These are phyloP conservation scores for Phlyctochytrium planicorne DNA, from an alignment of 192 early-diverging fungal genomes.

Conservation along the genomic window DNA sequence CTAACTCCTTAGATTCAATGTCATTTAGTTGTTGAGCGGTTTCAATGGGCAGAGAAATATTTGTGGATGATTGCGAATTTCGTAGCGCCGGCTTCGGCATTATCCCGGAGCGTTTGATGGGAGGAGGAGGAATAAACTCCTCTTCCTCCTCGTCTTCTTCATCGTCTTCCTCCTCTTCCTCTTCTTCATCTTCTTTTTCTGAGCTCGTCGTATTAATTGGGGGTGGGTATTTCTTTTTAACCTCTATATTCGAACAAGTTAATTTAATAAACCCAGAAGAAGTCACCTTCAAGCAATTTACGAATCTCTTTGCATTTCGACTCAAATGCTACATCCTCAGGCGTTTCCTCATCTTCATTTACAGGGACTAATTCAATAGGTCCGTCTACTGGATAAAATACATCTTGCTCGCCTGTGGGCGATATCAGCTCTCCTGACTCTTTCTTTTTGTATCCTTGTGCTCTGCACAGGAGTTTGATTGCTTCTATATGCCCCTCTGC, in stretches of 20 bases:
- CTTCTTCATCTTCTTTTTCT: constrained; percentile 1
- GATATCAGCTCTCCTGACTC: neutral
- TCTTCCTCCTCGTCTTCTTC: constrained; percentile 13
- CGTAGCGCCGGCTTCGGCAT: neutral
- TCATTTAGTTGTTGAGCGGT: no score
- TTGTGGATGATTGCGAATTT: no score
- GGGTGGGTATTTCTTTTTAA: neutral
- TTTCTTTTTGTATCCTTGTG: constrained; percentile 24
- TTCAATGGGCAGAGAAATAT: no score
- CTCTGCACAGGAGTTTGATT: constrained; percentile 44
- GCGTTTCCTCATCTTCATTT: constrained; percentile 45
- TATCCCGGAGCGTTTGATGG: neutral
- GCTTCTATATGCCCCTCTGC: constrained; percentile 62
- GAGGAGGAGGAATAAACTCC: neutral
- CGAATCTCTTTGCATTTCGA: constrained; percentile 29
- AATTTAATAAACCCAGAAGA: neutral
- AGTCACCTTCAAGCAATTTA: constrained; percentile 25
- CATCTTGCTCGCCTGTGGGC: neutral
- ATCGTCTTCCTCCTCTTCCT: constrained; percentile 10
- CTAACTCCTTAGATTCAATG: no score
- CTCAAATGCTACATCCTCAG: constrained; percentile 41
- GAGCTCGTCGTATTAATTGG: neutral
- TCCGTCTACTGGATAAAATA: constrained; percentile 39
- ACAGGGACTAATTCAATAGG: constrained; percentile 42
- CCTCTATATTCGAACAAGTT: neutral